Conservation (phyloP, 305 asterid species). For the Fraxinus latifolia region DNA sequence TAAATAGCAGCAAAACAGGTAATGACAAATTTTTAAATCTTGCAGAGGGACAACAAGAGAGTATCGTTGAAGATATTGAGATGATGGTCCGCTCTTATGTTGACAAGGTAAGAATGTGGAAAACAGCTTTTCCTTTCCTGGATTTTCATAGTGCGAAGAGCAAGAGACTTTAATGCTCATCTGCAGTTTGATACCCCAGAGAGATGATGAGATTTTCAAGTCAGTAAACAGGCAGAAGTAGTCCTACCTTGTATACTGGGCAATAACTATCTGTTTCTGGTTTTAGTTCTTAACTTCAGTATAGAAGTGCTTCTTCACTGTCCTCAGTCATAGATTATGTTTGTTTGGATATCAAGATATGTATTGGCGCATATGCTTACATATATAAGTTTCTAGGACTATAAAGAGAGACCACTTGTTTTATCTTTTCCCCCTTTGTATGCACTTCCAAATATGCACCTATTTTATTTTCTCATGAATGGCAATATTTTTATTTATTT, state of each 20-base stretch:
- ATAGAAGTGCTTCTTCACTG: not conserved
- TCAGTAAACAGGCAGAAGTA: not conserved
- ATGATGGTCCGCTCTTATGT: conserved; percentile 96
- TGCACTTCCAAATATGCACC: not conserved
- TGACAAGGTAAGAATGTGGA: conserved; percentile 61
- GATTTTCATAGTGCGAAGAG: conserved; percentile 5
- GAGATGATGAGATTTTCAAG: conserved; percentile 1
- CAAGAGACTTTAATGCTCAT: not conserved
- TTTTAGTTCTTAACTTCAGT: not conserved
- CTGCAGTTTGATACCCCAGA: not conserved
- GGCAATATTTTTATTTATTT: conserved; percentile 7
- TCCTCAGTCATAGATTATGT: not conserved
- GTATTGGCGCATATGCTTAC: not conserved
- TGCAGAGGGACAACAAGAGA: conserved; percentile 91
- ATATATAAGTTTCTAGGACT: not conserved
- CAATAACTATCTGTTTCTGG: not conserved
- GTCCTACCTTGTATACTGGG: not conserved
- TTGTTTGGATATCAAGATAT: not conserved
- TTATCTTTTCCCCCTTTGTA: not conserved
- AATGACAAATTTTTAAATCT: conserved; percentile 28
- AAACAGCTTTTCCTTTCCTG: not conserved
- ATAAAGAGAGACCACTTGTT: not conserved
- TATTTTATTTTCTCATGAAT: not conserved
- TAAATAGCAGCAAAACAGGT: conserved; percentile 23
- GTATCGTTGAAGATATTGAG: conserved; percentile 90